Percentiles rank a stretch among this genome's conserved stretches.
phyloP scores from a whole-genome alignment of 2,329 filamentous ascomycete species.

The Botryotinia convoluta region DNA sequence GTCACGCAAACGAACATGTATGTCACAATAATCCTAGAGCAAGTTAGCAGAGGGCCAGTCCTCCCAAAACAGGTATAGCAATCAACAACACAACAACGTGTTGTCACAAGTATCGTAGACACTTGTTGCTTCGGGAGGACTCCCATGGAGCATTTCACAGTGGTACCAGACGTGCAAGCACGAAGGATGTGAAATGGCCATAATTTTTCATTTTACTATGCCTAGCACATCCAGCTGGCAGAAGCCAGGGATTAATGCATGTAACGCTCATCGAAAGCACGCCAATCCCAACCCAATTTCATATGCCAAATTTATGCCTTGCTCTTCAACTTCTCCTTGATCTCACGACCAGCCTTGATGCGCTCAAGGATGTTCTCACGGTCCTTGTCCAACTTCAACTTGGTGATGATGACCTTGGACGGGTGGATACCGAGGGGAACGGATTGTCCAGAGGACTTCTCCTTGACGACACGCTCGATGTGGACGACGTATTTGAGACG shows the following conservation, averaged over 20 bases:
- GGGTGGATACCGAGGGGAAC: slow-evolving; percentile 93
- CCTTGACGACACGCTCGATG: slow-evolving; percentile 92
- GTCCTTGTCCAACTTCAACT: slow-evolving; percentile 98
- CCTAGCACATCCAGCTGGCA: slow-evolving; percentile 28
- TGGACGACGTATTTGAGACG: slow-evolving; percentile 97
- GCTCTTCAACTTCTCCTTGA: slow-evolving; percentile 57
- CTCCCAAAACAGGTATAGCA: slow-evolving; percentile 39
- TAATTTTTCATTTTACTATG: slow-evolving; percentile 43
- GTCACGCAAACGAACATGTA: not conserved
- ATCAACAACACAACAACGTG: slow-evolving; percentile 26
- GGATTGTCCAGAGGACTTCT: slow-evolving; percentile 96
- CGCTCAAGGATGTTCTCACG: slow-evolving; percentile 84
- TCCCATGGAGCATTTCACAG: slow-evolving; percentile 75
- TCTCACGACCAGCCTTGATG: slow-evolving; percentile 77
- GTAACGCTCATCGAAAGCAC: slow-evolving; percentile 27
- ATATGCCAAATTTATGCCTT: slow-evolving; percentile 32
- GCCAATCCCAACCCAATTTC: slow-evolving; percentile 22
- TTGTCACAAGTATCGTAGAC: slow-evolving; percentile 22
- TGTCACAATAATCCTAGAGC: slow-evolving; percentile 12
- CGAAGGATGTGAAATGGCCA: slow-evolving; percentile 67
- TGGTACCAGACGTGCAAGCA: slow-evolving; percentile 41
- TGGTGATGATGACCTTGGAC: slow-evolving; percentile 97
- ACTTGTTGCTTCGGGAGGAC: slow-evolving; percentile 59
- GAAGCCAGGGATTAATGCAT: slow-evolving; percentile 23
- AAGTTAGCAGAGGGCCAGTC: slow-evolving; percentile 33